A percentile compares a stretch with the other conserved stretches of the same genome.
phyloP scores from a whole-genome alignment of 371 early-diverging fungal genomes.

The Mortierella sp. region DNA sequence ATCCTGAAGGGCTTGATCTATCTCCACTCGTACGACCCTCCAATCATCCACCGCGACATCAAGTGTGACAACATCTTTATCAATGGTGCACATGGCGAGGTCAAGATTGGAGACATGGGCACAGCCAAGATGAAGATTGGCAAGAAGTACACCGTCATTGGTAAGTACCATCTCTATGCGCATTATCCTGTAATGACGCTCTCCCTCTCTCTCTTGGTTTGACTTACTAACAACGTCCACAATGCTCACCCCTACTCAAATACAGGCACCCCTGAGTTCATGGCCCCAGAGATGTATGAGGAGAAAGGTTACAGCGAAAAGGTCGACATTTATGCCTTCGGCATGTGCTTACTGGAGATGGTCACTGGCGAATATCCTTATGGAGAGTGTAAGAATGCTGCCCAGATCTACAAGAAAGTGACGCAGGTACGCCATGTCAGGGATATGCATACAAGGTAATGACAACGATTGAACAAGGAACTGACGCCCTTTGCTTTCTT shows the following conservation, averaged over 20 bases:
- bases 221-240: not conserved
- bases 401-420: constrained; percentile 89
- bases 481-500: not conserved
- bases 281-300: constrained; percentile 97
- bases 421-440: constrained; percentile 56
- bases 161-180: constrained; percentile 55
- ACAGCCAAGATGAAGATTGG: constrained; percentile 84
- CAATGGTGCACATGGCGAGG: constrained; percentile 91
- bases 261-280: constrained; percentile 89
- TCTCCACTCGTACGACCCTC: constrained; percentile 84
- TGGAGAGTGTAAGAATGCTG: constrained; percentile 87
- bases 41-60: constrained; percentile 93
- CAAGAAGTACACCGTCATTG: constrained; percentile 89
- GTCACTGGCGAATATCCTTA: constrained; percentile 92
- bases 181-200: not conserved
- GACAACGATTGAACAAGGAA: not conserved
- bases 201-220: not conserved
- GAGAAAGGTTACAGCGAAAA: constrained; percentile 90
- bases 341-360: constrained; percentile 93
- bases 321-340: constrained; percentile 95
- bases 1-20: constrained; percentile 87
- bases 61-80: constrained; percentile 93
- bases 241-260: not conserved
- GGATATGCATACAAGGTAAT: not conserved
- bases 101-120: constrained; percentile 95